Conservation (phyloP, 768 basidiomycete species). For the Artomyces pyxidatus region DNA sequence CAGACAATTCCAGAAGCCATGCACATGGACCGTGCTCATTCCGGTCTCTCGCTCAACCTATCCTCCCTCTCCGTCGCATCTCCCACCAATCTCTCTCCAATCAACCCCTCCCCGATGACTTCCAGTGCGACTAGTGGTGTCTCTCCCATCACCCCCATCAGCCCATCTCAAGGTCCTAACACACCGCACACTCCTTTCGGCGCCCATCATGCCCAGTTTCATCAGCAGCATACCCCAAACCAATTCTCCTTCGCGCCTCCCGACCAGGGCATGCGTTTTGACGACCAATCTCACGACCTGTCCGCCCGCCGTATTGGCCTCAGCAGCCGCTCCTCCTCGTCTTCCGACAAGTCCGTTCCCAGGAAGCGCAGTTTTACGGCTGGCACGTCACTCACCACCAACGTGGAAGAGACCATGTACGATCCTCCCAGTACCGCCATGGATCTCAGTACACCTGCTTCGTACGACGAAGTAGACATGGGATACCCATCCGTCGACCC, state of each 20-base stretch:
- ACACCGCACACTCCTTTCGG: constrained; percentile 35
- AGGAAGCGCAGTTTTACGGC: constrained; percentile 60
- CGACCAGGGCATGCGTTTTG: constrained; percentile 25
- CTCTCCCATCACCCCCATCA: constrained; percentile 50
- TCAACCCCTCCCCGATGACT: constrained; percentile 36
- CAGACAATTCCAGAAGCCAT: constrained; percentile 19
- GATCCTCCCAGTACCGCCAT: constrained; percentile 25
- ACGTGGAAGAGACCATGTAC: constrained; percentile 26
- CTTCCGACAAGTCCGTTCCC: constrained; percentile 52
- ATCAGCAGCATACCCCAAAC: constrained; percentile 17
- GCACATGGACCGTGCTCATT: constrained; percentile 22
- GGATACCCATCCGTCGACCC: constrained; percentile 38
- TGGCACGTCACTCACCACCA: constrained; percentile 28
- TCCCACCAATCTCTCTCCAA: constrained; percentile 57
- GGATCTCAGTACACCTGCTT: constrained; percentile 24
- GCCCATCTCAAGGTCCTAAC: constrained; percentile 38
- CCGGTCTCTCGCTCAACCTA: constrained; percentile 57
- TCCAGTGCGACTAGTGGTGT: constrained; percentile 27
- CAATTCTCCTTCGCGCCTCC: constrained; percentile 47
- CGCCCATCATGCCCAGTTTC: constrained; percentile 33
- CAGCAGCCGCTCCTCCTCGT: constrained; percentile 32
- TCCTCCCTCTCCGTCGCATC: constrained; percentile 59
- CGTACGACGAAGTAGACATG: constrained; percentile 58
- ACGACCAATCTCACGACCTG: constrained; percentile 23
- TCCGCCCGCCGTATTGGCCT: constrained; percentile 30